phyloP scores from a whole-genome alignment of 306 rosid species.

The Pyrus pyrifolia region DNA sequence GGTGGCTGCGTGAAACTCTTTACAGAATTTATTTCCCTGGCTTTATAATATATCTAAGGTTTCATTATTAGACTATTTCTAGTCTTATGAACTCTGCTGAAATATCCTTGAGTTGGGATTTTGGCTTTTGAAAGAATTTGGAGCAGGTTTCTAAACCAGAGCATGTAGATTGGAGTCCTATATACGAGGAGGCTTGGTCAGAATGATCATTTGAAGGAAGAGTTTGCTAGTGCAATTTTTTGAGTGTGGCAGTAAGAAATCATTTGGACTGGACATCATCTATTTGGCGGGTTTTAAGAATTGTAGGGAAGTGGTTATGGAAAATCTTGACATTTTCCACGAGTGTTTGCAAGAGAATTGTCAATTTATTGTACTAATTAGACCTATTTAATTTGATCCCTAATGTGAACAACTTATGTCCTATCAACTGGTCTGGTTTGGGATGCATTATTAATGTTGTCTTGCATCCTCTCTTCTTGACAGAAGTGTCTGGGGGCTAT shows the following conservation, averaged over 20 bases:
- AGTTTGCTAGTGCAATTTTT: not conserved
- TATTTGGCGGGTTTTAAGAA: not conserved
- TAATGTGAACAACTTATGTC: not conserved
- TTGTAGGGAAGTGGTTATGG: not conserved
- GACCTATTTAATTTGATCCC: not conserved
- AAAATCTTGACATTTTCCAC: not conserved
- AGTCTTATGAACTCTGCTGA: not conserved
- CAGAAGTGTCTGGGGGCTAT: not conserved
- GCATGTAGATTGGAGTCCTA: not conserved
- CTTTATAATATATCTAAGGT: not conserved
- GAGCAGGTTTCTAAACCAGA: not conserved
- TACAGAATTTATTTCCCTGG: not conserved
- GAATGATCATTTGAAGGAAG: not conserved
- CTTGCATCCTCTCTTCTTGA: not conserved
- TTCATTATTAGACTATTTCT: no score
- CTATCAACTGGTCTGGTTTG: not conserved
- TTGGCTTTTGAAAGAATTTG: not conserved
- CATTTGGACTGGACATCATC: not conserved
- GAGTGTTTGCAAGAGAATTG: not conserved
- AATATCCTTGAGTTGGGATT: not conserved
- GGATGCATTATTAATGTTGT: not conserved
- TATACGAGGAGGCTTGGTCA: not conserved
- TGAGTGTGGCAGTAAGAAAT: not conserved
- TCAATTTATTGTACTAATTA: not conserved
- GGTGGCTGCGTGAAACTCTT: not conserved